Conservation (phyloP, 225 moss, liverwort and hornwort species). For the Bryoerythrophyllum caledonicum region DNA sequence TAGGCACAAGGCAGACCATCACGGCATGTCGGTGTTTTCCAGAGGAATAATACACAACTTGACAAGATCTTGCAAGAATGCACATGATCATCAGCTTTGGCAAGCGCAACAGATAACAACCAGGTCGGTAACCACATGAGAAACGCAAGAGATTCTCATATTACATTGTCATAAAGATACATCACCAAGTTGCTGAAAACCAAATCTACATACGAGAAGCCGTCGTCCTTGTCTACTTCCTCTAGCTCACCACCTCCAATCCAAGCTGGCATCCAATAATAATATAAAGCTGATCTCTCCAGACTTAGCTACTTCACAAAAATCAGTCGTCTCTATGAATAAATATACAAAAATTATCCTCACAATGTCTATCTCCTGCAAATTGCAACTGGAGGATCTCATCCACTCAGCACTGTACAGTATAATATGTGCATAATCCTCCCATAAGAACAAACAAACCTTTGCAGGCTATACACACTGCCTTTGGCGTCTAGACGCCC, state of each 20-base stretch:
- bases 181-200: constrained; percentile 21
- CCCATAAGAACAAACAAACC: constrained; percentile 5
- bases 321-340: constrained; percentile 25
- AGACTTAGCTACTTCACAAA: constrained; percentile 34
- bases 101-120: neutral
- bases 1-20: neutral
- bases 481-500: constrained; percentile 30
- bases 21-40: neutral
- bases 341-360: constrained; percentile 39
- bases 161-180: constrained; percentile 11
- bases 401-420: constrained; percentile 53
- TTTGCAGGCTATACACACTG: constrained; percentile 43
- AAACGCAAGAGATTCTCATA: constrained; percentile 25
- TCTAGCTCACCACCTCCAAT: constrained; percentile 23
- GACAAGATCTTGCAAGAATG: neutral
- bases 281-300: constrained; percentile 16
- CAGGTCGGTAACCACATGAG: neutral
- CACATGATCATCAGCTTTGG: neutral
- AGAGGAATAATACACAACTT: neutral
- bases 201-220: constrained; percentile 19
- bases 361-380: constrained; percentile 45
- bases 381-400: constrained; percentile 41
- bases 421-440: constrained; percentile 38
- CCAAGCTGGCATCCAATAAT: constrained; percentile 18
- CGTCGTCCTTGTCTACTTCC: neutral